Evolutionary conservation across 306 rosid genomes (phyloP), one percentile per base, ranked within the genome.

Genomic region (Cercis canadensis): DNA sequence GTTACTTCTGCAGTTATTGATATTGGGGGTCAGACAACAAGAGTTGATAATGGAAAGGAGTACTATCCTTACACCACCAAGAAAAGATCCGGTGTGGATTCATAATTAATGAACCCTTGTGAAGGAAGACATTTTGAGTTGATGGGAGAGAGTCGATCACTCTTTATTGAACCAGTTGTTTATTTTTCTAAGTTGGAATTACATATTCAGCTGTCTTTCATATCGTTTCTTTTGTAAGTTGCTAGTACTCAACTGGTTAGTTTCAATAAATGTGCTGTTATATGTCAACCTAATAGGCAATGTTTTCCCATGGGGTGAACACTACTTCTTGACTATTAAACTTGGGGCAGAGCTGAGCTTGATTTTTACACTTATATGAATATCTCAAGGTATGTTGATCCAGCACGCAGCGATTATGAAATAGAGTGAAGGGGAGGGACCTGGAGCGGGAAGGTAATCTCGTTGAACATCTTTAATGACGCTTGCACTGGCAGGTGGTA

Each of bases 61-160:
- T 94, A 94, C 72, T 89, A 91, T 40, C 96, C 97, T 55, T 94
- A 89, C 74, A 94, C 96, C 56, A 85, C 91, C 80, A 91, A 91
- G 86, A 94, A 91, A 79, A 89, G 92, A 86, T 44, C 96, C 74
- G 18, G 80, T 16, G 60, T 46, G 17, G 95, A 86, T 41, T 56
- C 82, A 63, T 78, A 67, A 13, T 47, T 47, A 45, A 57, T 56
- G 77, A 63, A 51, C 58, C 50, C 60, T 62, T 50, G 60, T 67
- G 69, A 72, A 79, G 47, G 56, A 79, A 31, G 50, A 71, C 69
- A 69, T 63, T 51, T 53, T 73, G 45, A 62, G 65, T 70, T 57
- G 68, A 80, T 75, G 53, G 68, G 72, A 80, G 86, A 70, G 67
- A 70, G 83, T 76, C 68, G 53, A 72, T 73, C 49, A 15, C 84